Evolutionary conservation across 352 stramenopile genomes (phyloP), one percentile per base, ranked within the genome.

Genomic region (Pythium brachiatum): DNA sequence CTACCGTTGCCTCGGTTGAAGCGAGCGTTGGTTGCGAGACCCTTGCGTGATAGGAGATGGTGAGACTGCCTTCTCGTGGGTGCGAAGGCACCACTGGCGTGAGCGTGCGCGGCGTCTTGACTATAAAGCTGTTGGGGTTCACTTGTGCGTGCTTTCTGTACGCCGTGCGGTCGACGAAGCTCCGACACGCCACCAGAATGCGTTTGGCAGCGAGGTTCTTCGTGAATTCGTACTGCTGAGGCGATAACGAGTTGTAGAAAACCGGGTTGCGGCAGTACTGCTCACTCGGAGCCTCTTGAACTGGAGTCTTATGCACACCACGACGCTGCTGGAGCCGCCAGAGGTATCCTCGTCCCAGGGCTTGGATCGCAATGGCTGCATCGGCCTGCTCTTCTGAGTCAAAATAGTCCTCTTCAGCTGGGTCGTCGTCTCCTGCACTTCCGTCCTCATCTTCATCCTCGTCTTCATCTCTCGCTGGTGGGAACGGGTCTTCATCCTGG

Each of bases 201-300:
- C 50, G 62, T 25, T 63, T 69, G 13, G 55, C 62, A 11, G 62
- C 62, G 32, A 41, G 54, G 25, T 60, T 56, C 21, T 26, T 64
- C 12, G n/a, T 29, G 15, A 43, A 57, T 34, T 15, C 29, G 18
- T 29, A 18, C 23, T 53, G 47, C 47, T 34, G 20, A 9, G 47
- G 25, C 12, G 25, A 38, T 25, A 53, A 13, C 15, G 26, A 38
- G 26, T 16, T 46, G 39, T 46, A 46, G 39, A 51, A 31, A n/a
- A 51, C 43, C 12, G 29, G 18, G 21, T 51, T n/a, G 23, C 23
- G 23, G 20, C 5, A 16, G 21, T 51, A 11, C 20, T 51, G 20
- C 43, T 46, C 39, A n/a, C 18, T 46, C 9, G 8, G 43, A 15
- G n/a, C 18, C 20, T n/a, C 15, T 29, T 51, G 15, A 5, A n/a